Conservation (phyloP, 176 grass and related monocot species). For the Musa acuminata region DNA sequence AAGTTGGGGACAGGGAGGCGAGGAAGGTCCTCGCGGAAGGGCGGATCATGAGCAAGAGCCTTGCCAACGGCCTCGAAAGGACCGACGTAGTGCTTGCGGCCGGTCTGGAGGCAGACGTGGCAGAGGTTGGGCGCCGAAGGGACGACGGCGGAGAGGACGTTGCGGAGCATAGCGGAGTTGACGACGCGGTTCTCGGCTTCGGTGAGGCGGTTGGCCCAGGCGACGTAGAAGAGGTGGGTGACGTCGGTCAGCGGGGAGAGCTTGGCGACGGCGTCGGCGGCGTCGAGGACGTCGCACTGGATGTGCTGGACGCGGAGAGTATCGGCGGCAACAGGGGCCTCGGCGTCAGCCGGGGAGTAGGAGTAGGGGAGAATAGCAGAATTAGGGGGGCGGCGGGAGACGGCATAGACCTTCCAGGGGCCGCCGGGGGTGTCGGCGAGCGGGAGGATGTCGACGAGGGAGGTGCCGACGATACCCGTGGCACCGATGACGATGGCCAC, state of each 20-base stretch:
- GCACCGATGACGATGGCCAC: slow-evolving; percentile 58
- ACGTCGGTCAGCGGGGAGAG: neutral
- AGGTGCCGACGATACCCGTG: slow-evolving; percentile 57
- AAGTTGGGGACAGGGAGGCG: neutral
- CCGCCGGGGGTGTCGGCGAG: slow-evolving; percentile 65
- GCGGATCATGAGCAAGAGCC: neutral
- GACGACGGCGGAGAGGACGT: neutral
- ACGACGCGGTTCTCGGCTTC: neutral
- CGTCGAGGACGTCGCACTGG: slow-evolving; percentile 1
- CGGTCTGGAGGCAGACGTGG: neutral
- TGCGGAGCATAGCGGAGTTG: neutral
- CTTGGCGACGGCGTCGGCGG: neutral
- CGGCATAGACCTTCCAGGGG: slow-evolving; percentile 14
- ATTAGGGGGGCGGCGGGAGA: slow-evolving; percentile 44
- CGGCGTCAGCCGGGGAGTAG: neutral
- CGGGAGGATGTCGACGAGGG: slow-evolving; percentile 75
- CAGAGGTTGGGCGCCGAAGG: neutral
- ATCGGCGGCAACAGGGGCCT: neutral
- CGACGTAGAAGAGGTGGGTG: slow-evolving; percentile 6
- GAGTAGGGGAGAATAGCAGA: neutral
- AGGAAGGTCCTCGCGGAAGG: neutral
- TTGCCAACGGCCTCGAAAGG: neutral
- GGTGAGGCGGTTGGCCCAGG: neutral
- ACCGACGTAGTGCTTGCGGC: too few species aligned
- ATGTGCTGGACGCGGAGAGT: neutral